A percentile compares a stretch with the other conserved stretches of the same genome.
Evolutionary conservation across 2,329 filamentous ascomycete genomes (phyloP).

Genomic region (Exophiala bonariae): DNA sequence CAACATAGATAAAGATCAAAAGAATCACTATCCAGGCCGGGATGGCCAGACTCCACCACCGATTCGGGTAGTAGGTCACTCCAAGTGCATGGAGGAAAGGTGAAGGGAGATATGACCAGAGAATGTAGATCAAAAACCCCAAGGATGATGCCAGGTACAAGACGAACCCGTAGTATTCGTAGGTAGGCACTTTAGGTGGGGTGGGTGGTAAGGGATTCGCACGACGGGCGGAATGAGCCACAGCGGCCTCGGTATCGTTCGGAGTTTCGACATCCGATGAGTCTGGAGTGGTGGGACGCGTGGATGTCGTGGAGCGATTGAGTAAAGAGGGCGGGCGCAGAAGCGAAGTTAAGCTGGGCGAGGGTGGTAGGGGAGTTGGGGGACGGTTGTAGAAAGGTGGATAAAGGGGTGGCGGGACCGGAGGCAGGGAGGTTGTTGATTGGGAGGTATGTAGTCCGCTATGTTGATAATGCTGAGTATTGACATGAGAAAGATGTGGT

Average conservation of each 20-base stretch:
- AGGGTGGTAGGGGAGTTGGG: slow-evolving; percentile 90
- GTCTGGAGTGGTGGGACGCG: slow-evolving; percentile 89
- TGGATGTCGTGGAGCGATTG: slow-evolving; percentile 59
- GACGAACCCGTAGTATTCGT: slow-evolving; percentile 99
- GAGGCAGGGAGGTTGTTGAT: slow-evolving; percentile 31
- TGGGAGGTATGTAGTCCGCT: slow-evolving; percentile 18
- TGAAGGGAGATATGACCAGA: slow-evolving; percentile 89
- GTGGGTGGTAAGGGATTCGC: slow-evolving; percentile 74
- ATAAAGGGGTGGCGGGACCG: slow-evolving; percentile 55
- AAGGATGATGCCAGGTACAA: slow-evolving; percentile 87
- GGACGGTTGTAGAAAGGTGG: slow-evolving; percentile 97
- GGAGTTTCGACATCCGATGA: slow-evolving; percentile 79
- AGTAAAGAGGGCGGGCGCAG: slow-evolving; percentile 65
- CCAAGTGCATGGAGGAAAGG: slow-evolving; percentile 90
- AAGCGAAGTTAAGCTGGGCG: slow-evolving; percentile 87
- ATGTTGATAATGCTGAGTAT: slow-evolving; percentile 1
- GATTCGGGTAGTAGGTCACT: slow-evolving; percentile 94
- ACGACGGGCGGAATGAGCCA: slow-evolving; percentile 60
- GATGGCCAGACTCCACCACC: slow-evolving; percentile 95
- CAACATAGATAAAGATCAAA: slow-evolving; percentile 90
- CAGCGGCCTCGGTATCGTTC: slow-evolving; percentile 60
- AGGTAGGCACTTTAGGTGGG: slow-evolving; percentile 92
- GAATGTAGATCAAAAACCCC: slow-evolving; percentile 70
- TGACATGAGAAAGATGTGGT: not conserved
- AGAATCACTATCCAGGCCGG: slow-evolving; percentile 87